Conservation (phyloP, 495 filamentous ascomycete genomes). For the Daldinia loculata region DNA sequence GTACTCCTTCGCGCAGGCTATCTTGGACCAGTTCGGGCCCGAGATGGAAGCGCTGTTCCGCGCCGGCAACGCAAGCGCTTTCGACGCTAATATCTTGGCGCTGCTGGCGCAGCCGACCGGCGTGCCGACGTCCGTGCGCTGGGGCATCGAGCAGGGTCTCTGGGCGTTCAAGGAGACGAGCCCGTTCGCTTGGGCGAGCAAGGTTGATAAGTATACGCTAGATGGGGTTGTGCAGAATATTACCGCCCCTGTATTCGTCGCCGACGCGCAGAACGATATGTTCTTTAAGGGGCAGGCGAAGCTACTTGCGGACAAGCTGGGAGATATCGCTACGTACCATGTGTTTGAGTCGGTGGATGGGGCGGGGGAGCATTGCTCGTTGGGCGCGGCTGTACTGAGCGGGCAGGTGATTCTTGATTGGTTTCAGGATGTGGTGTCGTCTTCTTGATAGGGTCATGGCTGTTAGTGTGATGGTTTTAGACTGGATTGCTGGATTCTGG, state of each 20-base stretch:
- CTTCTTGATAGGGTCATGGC: slow-evolving; percentile 1
- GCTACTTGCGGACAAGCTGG: slow-evolving; percentile 45
- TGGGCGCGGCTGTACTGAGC: slow-evolving; percentile 29
- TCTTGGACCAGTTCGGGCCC: slow-evolving; percentile 20
- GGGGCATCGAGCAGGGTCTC: slow-evolving; percentile 53
- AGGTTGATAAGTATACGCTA: slow-evolving; percentile 39
- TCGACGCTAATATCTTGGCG: slow-evolving; percentile 22
- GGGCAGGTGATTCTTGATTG: slow-evolving; percentile 46
- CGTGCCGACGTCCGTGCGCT: slow-evolving; percentile 30
- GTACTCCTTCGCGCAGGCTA: slow-evolving; percentile 35
- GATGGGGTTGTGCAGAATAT: slow-evolving; percentile 45
- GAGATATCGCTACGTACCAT: slow-evolving; percentile 45
- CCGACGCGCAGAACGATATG: slow-evolving; percentile 47
- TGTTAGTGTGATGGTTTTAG: not conserved
- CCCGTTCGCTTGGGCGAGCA: slow-evolving; percentile 43
- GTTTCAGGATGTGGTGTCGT: slow-evolving; percentile 40
- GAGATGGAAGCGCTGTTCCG: slow-evolving; percentile 4
- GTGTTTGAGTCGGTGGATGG: slow-evolving; percentile 43
- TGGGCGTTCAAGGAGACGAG: slow-evolving; percentile 52
- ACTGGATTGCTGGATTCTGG: not conserved
- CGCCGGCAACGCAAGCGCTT: slow-evolving; percentile 17
- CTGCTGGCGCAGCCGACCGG: not conserved
- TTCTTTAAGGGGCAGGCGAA: slow-evolving; percentile 50
- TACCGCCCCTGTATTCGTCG: slow-evolving; percentile 48
- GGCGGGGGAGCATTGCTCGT: slow-evolving; percentile 43